Conservation (phyloP, 2,329 filamentous ascomycete species). For the Didymella lethalis region DNA sequence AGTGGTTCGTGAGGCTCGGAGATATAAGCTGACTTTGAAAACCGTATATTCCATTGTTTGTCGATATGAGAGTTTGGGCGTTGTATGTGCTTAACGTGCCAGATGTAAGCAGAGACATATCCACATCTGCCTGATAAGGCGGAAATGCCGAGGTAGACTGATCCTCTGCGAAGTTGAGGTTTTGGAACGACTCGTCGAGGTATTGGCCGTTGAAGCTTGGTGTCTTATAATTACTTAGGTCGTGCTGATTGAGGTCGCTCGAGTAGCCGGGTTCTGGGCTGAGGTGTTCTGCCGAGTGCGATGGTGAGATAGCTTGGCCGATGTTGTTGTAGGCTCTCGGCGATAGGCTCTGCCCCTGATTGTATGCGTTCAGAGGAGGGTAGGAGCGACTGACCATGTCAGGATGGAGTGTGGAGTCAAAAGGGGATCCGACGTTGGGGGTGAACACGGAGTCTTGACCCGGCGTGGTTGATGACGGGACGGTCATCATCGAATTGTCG, state of each 20-base stretch:
- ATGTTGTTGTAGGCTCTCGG: constrained; percentile 40
- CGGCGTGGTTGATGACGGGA: constrained; percentile 32
- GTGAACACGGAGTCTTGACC: constrained; percentile 43
- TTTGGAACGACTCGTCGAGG: constrained; percentile 41
- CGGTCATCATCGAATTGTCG: constrained; percentile 38
- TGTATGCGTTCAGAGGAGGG: constrained; percentile 38
- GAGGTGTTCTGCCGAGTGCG: constrained; percentile 50
- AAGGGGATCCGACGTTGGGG: constrained; percentile 44
- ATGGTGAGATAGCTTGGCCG: constrained; percentile 47
- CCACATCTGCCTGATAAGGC: constrained; percentile 33
- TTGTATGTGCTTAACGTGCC: constrained; percentile 42
- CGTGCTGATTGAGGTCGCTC: constrained; percentile 45
- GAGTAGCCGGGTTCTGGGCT: constrained; percentile 48
- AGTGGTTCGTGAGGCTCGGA: constrained; percentile 47
- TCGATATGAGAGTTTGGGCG: constrained; percentile 36
- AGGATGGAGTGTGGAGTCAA: constrained; percentile 48
- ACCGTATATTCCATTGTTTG: constrained; percentile 33
- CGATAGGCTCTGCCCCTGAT: constrained; percentile 40
- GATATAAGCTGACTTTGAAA: constrained; percentile 47
- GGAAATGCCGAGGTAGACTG: constrained; percentile 31
- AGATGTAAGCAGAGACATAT: constrained; percentile 41
- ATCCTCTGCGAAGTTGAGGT: constrained; percentile 43
- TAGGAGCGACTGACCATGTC: constrained; percentile 44
- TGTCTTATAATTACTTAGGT: constrained; percentile 45
- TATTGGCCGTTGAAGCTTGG: constrained; percentile 43